Evolutionary conservation across 1,284 basidiomycete genomes (phyloP).

Genomic region (Ganoderma resinaceum): DNA sequence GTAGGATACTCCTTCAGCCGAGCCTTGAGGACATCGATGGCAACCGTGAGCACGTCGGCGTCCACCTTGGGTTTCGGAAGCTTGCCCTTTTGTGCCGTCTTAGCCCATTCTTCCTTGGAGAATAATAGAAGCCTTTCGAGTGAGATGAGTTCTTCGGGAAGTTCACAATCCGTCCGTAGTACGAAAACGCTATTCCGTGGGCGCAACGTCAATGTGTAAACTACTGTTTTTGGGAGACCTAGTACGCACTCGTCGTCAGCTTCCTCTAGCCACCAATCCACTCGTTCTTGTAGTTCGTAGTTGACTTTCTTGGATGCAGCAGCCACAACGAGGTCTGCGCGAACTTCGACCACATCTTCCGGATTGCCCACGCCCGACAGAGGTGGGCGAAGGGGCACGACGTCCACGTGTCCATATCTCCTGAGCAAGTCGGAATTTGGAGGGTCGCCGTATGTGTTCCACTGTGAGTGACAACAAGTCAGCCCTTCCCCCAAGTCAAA

Average conservation of each 20-base stretch:
- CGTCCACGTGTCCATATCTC: constrained; percentile 93
- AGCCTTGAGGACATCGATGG: constrained; percentile 56
- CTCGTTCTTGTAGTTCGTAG: constrained; percentile 56
- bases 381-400: constrained; percentile 57
- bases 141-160: constrained; percentile 73
- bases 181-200: constrained; percentile 61
- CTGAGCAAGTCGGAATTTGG: constrained; percentile 96
- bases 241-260: constrained; percentile 87
- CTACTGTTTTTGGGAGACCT: constrained; percentile 16
- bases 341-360: constrained; percentile 87
- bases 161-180: constrained; percentile 58
- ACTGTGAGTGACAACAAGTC: constrained; percentile 53
- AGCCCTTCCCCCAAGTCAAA: constrained; percentile 13
- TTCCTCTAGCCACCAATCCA: constrained; percentile 92
- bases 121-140: constrained; percentile 77
- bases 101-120: constrained; percentile 68
- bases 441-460: constrained; percentile 95
- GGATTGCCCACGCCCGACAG: constrained; percentile 71
- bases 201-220: not conserved
- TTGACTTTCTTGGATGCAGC: constrained; percentile 44
- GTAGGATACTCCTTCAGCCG: constrained; percentile 67
- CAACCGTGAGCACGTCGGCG: constrained; percentile 49
- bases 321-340: constrained; percentile 78
- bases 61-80: constrained; percentile 81
- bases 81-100: constrained; percentile 71